Evolutionary conservation across 495 filamentous ascomycete species (phyloP), one percentile per base, ranked within the genome.

Genomic region (Penicillium nucicola): DNA sequence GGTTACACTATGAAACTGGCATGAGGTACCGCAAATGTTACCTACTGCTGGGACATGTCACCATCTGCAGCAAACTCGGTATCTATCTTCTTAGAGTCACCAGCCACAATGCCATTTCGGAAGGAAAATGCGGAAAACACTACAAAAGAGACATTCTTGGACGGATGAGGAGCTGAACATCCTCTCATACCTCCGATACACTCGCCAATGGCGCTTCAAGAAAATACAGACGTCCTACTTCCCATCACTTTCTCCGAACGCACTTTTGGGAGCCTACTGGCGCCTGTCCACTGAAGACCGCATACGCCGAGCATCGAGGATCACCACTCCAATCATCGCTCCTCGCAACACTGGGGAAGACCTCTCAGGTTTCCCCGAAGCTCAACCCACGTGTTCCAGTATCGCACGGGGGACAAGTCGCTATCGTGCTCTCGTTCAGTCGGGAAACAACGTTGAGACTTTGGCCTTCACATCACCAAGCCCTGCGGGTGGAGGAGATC

Each of bases 131-230:
- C n/a, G n/a, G n/a, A n/a, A n/a, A n/a, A n/a, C n/a, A n/a, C n/a
- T n/a, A n/a, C n/a, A n/a, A n/a, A n/a, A n/a, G n/a, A n/a, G n/a
- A n/a, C n/a, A n/a, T n/a, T n/a, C n/a, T n/a, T n/a, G n/a, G n/a
- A n/a, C 37, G 42, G 48, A 52, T 31, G 32, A 36, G 33, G 39
- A 52, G 22, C 48, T 52, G n/a, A 52, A 52, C n/a, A 15, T 52
- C 20, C 22, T 52, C 14, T 43, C 31, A 15, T 25, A 52, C 32
- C 39, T 52, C 44, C 39, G 39, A 31, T 25, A 52, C 25, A 14
- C 36, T 37, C 25, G 22, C 25, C 48, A 18, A n/a, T 52, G 30
- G 48, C 8, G 17, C 48, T 52, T 52, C 40, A 34, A 22, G 19
- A 12, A 52, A 52, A 52, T 52, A 10, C 39, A 44, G 17, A 44